Evolutionary conservation across 2,329 filamentous ascomycete genomes (phyloP).

Genomic region (Scedosporium minutisporum): DNA sequence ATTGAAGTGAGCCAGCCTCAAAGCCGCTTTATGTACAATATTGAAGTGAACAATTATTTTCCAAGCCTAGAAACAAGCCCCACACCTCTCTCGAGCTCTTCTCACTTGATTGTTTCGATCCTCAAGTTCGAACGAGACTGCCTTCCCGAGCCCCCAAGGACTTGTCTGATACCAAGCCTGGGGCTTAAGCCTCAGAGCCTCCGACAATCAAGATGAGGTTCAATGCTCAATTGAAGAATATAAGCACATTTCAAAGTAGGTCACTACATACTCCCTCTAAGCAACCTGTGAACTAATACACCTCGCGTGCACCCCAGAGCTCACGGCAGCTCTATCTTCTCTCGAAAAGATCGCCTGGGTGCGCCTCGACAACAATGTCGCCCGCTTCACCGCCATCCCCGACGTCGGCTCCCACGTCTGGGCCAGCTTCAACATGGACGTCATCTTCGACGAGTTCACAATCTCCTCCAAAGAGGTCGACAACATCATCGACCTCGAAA

Average conservation of each 20-base stretch:
- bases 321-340: slow-evolving; percentile 53
- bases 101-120: no score
- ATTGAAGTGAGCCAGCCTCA: no score
- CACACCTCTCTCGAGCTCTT: no score
- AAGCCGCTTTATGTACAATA: no score
- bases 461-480: slow-evolving; percentile 73
- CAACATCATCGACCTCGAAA: slow-evolving; percentile 93
- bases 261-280: neutral
- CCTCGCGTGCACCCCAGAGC: slow-evolving; percentile 31
- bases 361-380: slow-evolving; percentile 74
- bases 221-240: slow-evolving; percentile 56
- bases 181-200: neutral
- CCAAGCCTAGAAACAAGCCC: no score
- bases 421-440: slow-evolving; percentile 65
- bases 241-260: slow-evolving; percentile 56
- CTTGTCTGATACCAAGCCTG: neutral
- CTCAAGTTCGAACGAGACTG: no score
- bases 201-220: slow-evolving; percentile 42
- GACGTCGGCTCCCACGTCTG: slow-evolving; percentile 94
- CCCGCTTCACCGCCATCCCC: slow-evolving; percentile 91
- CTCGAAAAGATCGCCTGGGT: slow-evolving; percentile 84
- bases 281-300: neutral
- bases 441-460: slow-evolving; percentile 78
- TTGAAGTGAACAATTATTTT: no score
- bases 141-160: no score